A percentile compares a stretch with the other conserved stretches of the same genome.
Conservation (phyloP, 2,329 filamentous ascomycete species). For the Clonostachys sp. region DNA sequence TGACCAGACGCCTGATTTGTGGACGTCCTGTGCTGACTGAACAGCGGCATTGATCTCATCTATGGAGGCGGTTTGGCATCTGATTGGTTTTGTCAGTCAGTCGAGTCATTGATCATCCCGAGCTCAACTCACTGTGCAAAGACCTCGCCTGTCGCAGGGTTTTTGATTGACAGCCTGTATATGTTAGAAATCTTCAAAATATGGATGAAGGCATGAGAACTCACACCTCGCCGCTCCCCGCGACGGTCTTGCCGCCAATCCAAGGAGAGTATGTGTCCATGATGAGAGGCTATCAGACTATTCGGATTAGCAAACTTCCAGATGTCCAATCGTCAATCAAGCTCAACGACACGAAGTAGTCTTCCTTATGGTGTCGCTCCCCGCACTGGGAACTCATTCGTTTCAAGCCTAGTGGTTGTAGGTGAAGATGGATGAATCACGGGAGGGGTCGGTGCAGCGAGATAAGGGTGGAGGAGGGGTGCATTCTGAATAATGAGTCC, state of each 20-base stretch:
- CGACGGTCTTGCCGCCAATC: background rate
- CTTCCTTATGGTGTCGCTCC: no score
- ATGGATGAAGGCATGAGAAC: background rate
- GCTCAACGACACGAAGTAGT: no score
- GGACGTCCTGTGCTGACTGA: background rate
- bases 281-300: background rate
- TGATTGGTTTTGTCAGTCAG: background rate
- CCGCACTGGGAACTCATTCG: no score
- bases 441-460: no score
- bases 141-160: background rate
- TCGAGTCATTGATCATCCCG: no score
- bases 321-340: no score
- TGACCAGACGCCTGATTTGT: conserved; percentile 62
- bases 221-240: background rate
- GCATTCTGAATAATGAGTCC: no score
- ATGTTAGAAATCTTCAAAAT: background rate
- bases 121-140: background rate
- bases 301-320: no score
- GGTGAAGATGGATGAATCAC: no score
- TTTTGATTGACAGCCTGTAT: background rate
- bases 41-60: background rate
- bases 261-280: background rate
- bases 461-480: no score
- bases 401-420: no score
- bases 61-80: conserved; percentile 1